Evolutionary conservation across 2,329 filamentous ascomycete genomes (phyloP), one percentile per base, ranked within the genome.

Genomic region (Arthrocladium fulminans): DNA sequence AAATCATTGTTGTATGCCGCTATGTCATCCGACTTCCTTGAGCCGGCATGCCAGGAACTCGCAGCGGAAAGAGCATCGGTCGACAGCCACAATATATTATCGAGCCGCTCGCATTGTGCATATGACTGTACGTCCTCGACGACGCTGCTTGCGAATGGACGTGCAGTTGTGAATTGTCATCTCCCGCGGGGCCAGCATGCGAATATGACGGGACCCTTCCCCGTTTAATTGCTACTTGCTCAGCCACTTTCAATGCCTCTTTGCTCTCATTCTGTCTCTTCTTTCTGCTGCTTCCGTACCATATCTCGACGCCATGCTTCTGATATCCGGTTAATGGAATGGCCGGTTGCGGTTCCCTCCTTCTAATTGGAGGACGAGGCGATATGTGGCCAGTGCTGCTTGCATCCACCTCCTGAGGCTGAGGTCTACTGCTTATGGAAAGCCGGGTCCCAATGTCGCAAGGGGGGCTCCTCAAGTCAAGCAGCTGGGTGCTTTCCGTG

Each of bases 251-350:
- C 27, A n/a, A 13, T 10, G 35, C 23, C 15, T 17, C 23, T 17
- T 35, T 10, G 3, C 32, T 40, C 24, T 55, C 44, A 48, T 46
- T 35, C 10, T 8, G 34, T 17, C 49, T 46, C 47, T 52, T 57
- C 47, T 54, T 54, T 19, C 52, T 51, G 15, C 38, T 39, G 55
- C 38, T 61, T 55, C 22, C 55, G n/a, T 65, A 64, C 61, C 63
- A 67, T 35, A 65, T 60, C 2, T 61, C 56, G 0, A 63, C 49
- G 4, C 63, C 65, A 24, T 67, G 63, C 40, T 63, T 63, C 49
- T 67, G 66, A 34, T 68, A 68, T 1, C 61, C 55, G 0, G 63
- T 61, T 8, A 65, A 54, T 1, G 63, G 65, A 2, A 66, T 61
- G 1, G 63, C 63, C 2, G 62, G 56, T 37, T 64, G 63, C 10